Evolutionary conservation across 148 eudicot species (phyloP), one percentile per base, ranked within the genome.

Genomic region (Cornus suecica): DNA sequence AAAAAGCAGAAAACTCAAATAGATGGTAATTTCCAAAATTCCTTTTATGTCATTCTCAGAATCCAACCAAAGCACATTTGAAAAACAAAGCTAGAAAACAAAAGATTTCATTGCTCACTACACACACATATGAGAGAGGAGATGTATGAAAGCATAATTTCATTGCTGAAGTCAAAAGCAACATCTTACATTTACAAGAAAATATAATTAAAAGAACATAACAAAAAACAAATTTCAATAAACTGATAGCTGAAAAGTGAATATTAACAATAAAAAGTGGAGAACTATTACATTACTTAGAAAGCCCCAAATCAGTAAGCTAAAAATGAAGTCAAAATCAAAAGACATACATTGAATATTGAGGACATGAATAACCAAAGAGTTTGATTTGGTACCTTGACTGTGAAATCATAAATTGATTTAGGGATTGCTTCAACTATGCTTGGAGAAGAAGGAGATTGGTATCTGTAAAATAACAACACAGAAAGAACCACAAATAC

Each of bases 361-460:
- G 22, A 22, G 2, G 62, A 58, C 20, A n/a, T 14, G n/a, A 20
- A 58, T 14, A 58, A 58, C 8, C 62, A 58, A 58, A 58, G n/a
- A 58, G 0, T 1, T 26, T 32, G 65, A 64, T 22, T 26, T n/a
- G n/a, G 51, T 80, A 89, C 92, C 90, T 87, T 87, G 76, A 87
- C 90, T 34, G 87, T 87, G 84, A 86, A 78, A 63, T 89, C 88
- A 72, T 89, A 83, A 29, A 89, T 72, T 71, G 90, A 81, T 66
- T 68, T 66, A 72, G 87, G 83, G 42, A 73, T 52, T 23, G 78
- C 72, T 27, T 77, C 74, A 68, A 82, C 68, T 54, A 65, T 18
- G 34, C 78, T 70, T 61, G 62, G 74, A 22, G 79, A 70, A 75
- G 70, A 68, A 65, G 68, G 42, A 74, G 78, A 69, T 22, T 86